Evolutionary conservation across 768 basidiomycete species (phyloP).

Genomic region (Hydnomerulius pinastri): DNA sequence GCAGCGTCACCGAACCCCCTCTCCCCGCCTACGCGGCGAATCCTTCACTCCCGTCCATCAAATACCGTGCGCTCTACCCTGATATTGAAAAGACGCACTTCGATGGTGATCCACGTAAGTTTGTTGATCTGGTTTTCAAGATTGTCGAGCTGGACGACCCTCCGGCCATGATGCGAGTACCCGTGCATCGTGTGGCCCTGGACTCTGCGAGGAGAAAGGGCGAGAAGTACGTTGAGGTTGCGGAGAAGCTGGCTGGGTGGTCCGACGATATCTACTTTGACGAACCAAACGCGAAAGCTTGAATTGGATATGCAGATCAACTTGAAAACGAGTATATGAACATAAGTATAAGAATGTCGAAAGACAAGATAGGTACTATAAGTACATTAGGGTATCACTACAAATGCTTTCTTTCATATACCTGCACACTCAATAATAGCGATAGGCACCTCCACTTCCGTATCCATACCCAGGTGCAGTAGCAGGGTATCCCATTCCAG

Average conservation of each 20-base stretch:
- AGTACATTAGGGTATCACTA: neutral
- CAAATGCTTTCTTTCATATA: neutral
- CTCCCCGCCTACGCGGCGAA: constrained; percentile 22
- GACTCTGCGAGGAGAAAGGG: constrained; percentile 23
- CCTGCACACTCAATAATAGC: neutral
- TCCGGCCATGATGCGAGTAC: constrained; percentile 19
- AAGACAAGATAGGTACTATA: neutral
- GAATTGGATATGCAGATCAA: too few relatives aligned
- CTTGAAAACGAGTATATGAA: too few relatives aligned
- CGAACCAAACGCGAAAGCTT: neutral
- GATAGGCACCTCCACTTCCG: neutral
- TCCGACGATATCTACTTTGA: constrained; percentile 26
- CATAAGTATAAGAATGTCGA: neutral
- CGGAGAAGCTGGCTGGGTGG: constrained; percentile 22
- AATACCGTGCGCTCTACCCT: constrained; percentile 21
- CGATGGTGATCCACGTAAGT: constrained; percentile 26
- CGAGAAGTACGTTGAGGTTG: constrained; percentile 17
- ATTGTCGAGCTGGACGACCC: constrained; percentile 17
- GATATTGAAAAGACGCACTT: constrained; percentile 18
- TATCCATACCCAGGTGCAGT: neutral
- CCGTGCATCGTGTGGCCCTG: constrained; percentile 26
- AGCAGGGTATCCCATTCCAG: neutral
- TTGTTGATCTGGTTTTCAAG: constrained; percentile 19
- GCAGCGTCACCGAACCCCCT: constrained; percentile 10
- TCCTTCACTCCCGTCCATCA: constrained; percentile 26